These are phyloP conservation scores for Pinus tabuliformis DNA, from an alignment of 75 land plant genomes.

Conservation along the genomic window DNA sequence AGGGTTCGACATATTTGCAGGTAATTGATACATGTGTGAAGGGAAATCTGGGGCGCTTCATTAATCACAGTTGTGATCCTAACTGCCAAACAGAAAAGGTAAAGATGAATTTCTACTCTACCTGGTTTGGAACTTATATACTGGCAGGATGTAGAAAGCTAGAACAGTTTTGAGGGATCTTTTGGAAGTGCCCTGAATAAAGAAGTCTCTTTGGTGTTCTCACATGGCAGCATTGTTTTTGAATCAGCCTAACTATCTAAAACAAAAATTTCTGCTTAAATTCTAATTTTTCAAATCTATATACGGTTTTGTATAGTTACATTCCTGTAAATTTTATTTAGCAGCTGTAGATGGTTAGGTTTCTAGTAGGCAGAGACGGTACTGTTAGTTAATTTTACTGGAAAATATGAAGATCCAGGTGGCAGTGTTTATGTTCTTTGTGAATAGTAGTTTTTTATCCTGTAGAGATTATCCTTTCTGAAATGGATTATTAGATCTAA, in stretches of 20 bases:
- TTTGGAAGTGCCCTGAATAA: background rate
- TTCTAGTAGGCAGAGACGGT: too few relatives aligned
- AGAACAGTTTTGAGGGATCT: background rate
- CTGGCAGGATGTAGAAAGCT: background rate
- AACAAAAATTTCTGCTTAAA: background rate
- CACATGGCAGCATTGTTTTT: background rate
- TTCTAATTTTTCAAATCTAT: background rate
- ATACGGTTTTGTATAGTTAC: background rate
- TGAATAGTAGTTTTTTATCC: too few relatives aligned
- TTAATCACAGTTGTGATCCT: slow-evolving; percentile 97
- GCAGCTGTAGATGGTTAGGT: too few relatives aligned
- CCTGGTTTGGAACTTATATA: background rate
- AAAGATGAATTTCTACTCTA: background rate
- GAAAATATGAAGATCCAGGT: too few relatives aligned
- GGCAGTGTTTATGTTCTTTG: too few relatives aligned
- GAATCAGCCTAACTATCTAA: background rate
- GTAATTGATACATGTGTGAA: slow-evolving; percentile 94
- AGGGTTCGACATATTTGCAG: slow-evolving; percentile 32
- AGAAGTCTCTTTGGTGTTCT: background rate
- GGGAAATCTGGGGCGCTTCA: slow-evolving; percentile 94
- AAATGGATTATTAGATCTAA: too few relatives aligned
- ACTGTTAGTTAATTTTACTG: too few relatives aligned
- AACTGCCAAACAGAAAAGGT: slow-evolving; percentile 98
- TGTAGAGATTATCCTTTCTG: too few relatives aligned
- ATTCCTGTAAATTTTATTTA: too few relatives aligned